Evolutionary conservation across 257 asterid species (phyloP).

Genomic region (Primulina tabacum): DNA sequence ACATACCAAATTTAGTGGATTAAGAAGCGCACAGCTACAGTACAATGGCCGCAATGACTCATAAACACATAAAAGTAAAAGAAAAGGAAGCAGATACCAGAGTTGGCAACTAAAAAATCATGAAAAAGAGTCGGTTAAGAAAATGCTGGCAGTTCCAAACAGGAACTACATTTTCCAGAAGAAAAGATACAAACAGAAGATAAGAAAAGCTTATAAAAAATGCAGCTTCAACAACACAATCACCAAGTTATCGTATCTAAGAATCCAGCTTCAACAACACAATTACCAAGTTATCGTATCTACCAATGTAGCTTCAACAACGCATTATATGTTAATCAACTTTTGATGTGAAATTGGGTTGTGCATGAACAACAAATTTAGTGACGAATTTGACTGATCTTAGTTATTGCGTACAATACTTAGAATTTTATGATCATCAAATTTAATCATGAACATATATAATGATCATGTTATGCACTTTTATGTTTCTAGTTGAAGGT

Average conservation of each 20-base stretch:
- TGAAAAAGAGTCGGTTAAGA: background rate
- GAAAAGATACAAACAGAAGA: slow-evolving; percentile 7
- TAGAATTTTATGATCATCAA: too few relatives aligned
- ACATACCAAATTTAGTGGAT: slow-evolving; percentile 7
- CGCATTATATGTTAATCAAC: too few relatives aligned
- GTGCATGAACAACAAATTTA: too few relatives aligned
- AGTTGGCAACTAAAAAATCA: slow-evolving; percentile 1
- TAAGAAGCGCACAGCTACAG: slow-evolving; percentile 10
- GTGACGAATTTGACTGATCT: too few relatives aligned
- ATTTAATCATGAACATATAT: too few relatives aligned
- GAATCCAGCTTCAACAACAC: slow-evolving; percentile 1
- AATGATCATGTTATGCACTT: too few relatives aligned
- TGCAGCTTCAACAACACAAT: too few relatives aligned
- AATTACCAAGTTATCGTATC: background rate
- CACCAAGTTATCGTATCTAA: too few relatives aligned
- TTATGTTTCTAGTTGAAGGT: too few relatives aligned
- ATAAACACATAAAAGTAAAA: slow-evolving; percentile 1
- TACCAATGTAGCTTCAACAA: background rate
- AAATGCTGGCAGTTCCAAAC: background rate
- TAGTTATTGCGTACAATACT: too few relatives aligned
- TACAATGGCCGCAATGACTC: slow-evolving; percentile 1
- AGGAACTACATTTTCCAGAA: slow-evolving; percentile 17
- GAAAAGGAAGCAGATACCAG: background rate
- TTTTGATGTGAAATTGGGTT: too few relatives aligned
- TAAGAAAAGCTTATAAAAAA: background rate